Percentiles rank a stretch among this genome's conserved stretches.
Conservation (phyloP, 345 rosid genomes). For the Cardamine occulta region DNA sequence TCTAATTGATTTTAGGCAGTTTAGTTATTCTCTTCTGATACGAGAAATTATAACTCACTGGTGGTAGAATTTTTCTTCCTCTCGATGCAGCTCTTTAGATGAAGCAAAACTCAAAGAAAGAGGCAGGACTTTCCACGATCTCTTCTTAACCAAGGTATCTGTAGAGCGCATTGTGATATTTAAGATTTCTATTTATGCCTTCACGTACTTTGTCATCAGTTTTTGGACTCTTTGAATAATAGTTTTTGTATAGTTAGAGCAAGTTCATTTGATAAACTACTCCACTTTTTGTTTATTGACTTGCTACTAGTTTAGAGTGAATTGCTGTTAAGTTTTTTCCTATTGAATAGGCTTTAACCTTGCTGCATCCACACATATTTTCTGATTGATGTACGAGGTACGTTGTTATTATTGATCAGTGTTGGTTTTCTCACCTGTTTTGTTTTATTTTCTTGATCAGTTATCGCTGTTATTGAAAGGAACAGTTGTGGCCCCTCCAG, state of each 20-base stretch:
- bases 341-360: conserved; percentile 1
- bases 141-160: conserved; percentile 83
- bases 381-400: conserved; percentile 36
- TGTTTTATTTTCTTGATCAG: conserved; percentile 47
- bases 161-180: neutral
- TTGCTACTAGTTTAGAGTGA: conserved; percentile 9
- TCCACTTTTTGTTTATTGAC: neutral
- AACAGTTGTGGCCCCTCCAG: conserved; percentile 97
- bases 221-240: conserved; percentile 1
- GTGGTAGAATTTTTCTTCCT: conserved; percentile 3
- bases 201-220: neutral
- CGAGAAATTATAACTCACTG: neutral
- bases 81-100: conserved; percentile 72
- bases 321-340: neutral
- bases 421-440: conserved; percentile 36
- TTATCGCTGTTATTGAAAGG: conserved; percentile 87
- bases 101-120: conserved; percentile 91
- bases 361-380: conserved; percentile 5
- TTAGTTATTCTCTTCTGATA: conserved; percentile 3
- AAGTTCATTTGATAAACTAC: conserved; percentile 10
- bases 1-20: conserved; percentile 16
- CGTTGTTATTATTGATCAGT: conserved; percentile 19
- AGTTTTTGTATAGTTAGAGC: neutral
- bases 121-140: conserved; percentile 85
- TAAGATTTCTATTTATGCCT: neutral